Base-by-base conservation (phyloP, 148 eudicot genomes). In the Vaccinium vitisidaea region DNA sequence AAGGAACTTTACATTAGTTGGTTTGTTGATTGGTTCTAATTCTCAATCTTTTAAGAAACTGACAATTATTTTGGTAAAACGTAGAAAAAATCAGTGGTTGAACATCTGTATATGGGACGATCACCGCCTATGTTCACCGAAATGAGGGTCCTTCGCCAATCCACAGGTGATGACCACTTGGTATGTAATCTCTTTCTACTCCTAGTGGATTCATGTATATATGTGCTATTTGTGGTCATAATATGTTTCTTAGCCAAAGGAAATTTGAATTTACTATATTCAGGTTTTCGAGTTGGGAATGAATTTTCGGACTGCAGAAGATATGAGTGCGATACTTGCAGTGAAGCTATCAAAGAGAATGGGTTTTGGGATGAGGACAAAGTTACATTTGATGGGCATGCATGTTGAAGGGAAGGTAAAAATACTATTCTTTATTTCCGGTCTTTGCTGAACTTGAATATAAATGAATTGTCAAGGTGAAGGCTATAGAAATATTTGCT, bases 361-460 rank as follows among this genome's bases (percentile, higher is more conserved):
- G 92, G 98, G 99, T 86, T 95, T 97, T 55, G 98, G 99, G 74
- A 94, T 95, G 86, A 88, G 80, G 84, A 86, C 98, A 10, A 97
- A 94, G 88, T 80, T 97, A 93, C 98, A 97, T 87, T 53, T 95
- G 90, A 89, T 90, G 71, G 93, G 98, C 85, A 77, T 97, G 95
- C 99, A 97, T 91, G 91, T 97, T 81, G 99, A 97, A 90, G 99
- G 99, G 79, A 97, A 97, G 98, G 99, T 96, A 77, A 19, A 19
- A 27, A 53, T 81, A 21, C 6, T n/a, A 8, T 12, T 19, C 32
- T 15, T 75, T 39, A 25, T 39, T 85, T 21, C 50, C 27, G 19
- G 30, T 84, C 15, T 13, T 8, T 53, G 25, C 46, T 82, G 67
- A 70, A 82, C 39, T 27, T 70, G 30, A 11, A 71, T 10, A 16